A percentile compares a stretch with the other conserved stretches of the same genome.
Conservation (phyloP, 108 stramenopile genomes). For the Stephanodiscus minutulus region DNA sequence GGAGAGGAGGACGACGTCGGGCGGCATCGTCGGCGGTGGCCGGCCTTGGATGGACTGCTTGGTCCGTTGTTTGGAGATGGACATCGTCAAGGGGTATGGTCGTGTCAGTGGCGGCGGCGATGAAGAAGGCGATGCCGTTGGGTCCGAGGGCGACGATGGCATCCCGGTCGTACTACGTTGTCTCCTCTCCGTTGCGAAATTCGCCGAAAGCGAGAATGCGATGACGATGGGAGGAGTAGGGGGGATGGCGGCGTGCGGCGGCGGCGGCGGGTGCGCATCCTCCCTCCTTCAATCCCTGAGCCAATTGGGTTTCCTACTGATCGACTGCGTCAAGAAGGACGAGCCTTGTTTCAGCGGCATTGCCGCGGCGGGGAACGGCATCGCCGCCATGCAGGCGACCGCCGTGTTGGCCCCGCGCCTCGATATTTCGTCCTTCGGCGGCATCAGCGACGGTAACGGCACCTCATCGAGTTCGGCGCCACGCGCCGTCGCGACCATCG, state of each 20-base stretch:
- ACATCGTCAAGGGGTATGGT: background rate
- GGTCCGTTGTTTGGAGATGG: slow-evolving; percentile 30
- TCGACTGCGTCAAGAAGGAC: slow-evolving; percentile 55
- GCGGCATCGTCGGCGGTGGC: slow-evolving; percentile 8
- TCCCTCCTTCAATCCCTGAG: slow-evolving; percentile 40
- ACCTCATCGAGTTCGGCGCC: background rate
- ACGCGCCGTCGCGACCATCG: slow-evolving; percentile 37
- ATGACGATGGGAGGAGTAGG: slow-evolving; percentile 11
- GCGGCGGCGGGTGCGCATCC: slow-evolving; percentile 26
- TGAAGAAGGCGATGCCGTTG: background rate
- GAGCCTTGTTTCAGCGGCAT: background rate
- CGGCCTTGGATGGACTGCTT: slow-evolving; percentile 51
- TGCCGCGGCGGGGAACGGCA: background rate
- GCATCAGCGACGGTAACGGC: background rate
- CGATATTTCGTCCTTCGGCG: slow-evolving; percentile 20
- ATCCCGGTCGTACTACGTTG: slow-evolving; percentile 26
- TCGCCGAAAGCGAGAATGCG: slow-evolving; percentile 29
- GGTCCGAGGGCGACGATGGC: background rate
- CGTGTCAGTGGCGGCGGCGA: background rate
- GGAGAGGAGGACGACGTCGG: background rate
- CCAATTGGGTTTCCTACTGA: slow-evolving; percentile 44
- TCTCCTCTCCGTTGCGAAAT: slow-evolving; percentile 39
- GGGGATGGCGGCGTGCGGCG: slow-evolving; percentile 7
- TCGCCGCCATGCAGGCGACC: slow-evolving; percentile 4
- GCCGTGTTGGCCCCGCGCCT: slow-evolving; percentile 12